Percentiles rank a stretch among this genome's conserved stretches.
Evolutionary conservation across 2,329 filamentous ascomycete species (phyloP).

Genomic region (Arthrobotrys musiformis): DNA sequence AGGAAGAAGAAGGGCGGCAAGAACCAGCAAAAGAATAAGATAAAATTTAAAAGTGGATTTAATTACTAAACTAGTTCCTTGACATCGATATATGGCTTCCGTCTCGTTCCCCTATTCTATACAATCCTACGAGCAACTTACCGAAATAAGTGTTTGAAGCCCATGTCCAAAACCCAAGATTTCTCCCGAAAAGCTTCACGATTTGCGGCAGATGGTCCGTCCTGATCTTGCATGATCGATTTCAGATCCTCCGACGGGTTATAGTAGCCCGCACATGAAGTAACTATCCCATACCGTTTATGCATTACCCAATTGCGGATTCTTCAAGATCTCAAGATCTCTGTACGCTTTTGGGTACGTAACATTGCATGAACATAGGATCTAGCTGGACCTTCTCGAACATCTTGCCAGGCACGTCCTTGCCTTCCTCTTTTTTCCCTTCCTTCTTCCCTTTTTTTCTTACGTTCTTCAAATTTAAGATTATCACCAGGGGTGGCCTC

Average conservation of each 20-base stretch:
- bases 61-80: slow-evolving; percentile 5
- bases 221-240: slow-evolving; percentile 23
- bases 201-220: slow-evolving; percentile 16
- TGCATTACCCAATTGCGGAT: neutral
- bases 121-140: slow-evolving; percentile 14
- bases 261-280: neutral
- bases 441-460: slow-evolving; percentile 9
- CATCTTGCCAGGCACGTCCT: slow-evolving; percentile 1
- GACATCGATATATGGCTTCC: slow-evolving; percentile 9
- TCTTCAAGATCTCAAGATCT: neutral
- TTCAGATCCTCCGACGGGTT: neutral
- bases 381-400: slow-evolving; percentile 2
- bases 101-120: slow-evolving; percentile 12
- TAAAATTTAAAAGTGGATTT: neutral
- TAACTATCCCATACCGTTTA: neutral
- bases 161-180: slow-evolving; percentile 40
- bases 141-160: slow-evolving; percentile 51
- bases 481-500: slow-evolving; percentile 26
- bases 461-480: slow-evolving; percentile 27
- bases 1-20: slow-evolving; percentile 1
- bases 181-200: slow-evolving; percentile 25
- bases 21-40: neutral
- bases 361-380: neutral
- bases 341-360: neutral
- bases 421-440: slow-evolving; percentile 22